These are phyloP conservation scores for Annulohypoxylon truncatum DNA, from an alignment of 2,329 filamentous ascomycete genomes.

Conservation along the genomic window DNA sequence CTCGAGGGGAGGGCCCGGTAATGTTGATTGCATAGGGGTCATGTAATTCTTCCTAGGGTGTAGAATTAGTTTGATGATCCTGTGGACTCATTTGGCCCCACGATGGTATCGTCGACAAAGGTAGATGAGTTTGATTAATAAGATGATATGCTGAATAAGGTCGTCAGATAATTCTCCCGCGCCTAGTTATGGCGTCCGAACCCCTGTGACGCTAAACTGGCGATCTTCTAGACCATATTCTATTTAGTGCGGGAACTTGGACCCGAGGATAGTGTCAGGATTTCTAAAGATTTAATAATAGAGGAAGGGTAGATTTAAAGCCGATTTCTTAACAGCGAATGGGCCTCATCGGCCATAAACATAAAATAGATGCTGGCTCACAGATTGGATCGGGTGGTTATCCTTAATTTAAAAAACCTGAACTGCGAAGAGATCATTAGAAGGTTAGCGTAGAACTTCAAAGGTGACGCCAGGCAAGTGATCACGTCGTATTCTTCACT, in stretches of 20 bases:
- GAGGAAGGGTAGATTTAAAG: not conserved
- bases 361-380: too few relatives aligned
- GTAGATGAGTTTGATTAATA: conserved; percentile 7
- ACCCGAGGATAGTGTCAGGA: not conserved
- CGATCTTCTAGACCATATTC: not conserved
- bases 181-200: not conserved
- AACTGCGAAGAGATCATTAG: not conserved
- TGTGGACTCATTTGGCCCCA: not conserved
- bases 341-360: not conserved
- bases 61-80: not conserved
- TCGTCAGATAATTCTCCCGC: not conserved
- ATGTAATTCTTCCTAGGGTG: not conserved
- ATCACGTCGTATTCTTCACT: not conserved
- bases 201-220: not conserved
- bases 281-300: not conserved
- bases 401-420: too few relatives aligned
- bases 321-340: not conserved
- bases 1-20: not conserved
- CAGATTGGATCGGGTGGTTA: too few relatives aligned
- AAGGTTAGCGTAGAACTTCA: not conserved
- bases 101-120: not conserved
- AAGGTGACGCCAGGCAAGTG: not conserved
- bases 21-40: not conserved
- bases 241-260: not conserved
- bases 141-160: conserved; percentile 7